Evolutionary conservation across 192 early-diverging fungal genomes (phyloP).

Genomic region (Hyaloraphidium curvatum): DNA sequence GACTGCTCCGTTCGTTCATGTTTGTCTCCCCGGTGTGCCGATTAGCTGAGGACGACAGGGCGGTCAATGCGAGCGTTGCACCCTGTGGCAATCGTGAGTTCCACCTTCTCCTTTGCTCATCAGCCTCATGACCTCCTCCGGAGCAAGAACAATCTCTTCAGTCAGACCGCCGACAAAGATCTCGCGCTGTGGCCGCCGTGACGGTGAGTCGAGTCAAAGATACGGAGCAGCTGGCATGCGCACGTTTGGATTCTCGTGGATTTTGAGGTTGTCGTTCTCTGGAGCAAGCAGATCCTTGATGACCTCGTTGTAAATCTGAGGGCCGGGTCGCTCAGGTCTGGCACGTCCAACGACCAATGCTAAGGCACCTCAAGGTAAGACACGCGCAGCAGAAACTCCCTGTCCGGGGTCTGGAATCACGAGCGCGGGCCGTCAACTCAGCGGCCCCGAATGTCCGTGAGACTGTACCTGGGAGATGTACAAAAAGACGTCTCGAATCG

Average conservation of each 20-base stretch:
- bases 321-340: neutral
- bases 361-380: slow-evolving; percentile 26
- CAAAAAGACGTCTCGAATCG: slow-evolving; percentile 10
- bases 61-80: neutral
- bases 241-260: slow-evolving; percentile 2
- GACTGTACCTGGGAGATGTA: slow-evolving; percentile 8
- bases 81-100: neutral
- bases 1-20: slow-evolving; percentile 10
- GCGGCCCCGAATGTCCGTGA: slow-evolving; percentile 7
- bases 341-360: slow-evolving; percentile 16
- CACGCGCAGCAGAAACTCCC: slow-evolving; percentile 20
- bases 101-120: slow-evolving; percentile 8
- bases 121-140: slow-evolving; percentile 3
- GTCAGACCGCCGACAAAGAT: slow-evolving; percentile 6
- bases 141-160: slow-evolving; percentile 5
- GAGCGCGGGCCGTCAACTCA: neutral
- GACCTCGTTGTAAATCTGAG: slow-evolving; percentile 3
- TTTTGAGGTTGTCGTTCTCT: slow-evolving; percentile 3
- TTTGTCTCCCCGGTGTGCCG: slow-evolving; percentile 8
- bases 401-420: slow-evolving; percentile 8
- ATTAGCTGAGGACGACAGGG: neutral
- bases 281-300: neutral
- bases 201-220: neutral
- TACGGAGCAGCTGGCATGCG: neutral
- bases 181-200: neutral